Conservation (phyloP, 768 basidiomycete species). For the Mycena capillaripes region DNA sequence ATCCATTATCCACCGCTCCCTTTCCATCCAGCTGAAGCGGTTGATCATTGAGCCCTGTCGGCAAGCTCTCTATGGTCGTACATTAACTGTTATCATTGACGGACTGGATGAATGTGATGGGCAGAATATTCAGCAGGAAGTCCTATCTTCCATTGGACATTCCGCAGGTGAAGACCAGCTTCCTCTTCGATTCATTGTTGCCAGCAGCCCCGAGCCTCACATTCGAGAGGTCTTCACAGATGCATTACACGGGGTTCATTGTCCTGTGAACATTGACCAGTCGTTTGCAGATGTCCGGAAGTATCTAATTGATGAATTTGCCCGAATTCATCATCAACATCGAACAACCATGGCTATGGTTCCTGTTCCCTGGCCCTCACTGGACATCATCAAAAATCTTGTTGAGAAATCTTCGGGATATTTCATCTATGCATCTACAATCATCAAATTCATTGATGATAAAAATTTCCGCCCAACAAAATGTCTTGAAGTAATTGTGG, state of each 20-base stretch:
- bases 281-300: neutral
- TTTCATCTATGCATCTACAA: neutral
- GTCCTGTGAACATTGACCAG: neutral
- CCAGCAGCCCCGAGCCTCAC: neutral
- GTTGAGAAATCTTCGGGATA: neutral
- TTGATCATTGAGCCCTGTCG: neutral
- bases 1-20: neutral
- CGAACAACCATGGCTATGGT: neutral
- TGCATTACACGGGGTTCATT: neutral
- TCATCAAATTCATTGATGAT: neutral
- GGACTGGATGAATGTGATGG: neutral
- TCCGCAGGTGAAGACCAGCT: neutral
- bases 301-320: neutral
- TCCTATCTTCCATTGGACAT: neutral
- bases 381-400: neutral
- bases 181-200: neutral
- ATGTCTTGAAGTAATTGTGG: neutral
- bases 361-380: neutral
- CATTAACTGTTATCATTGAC: neutral
- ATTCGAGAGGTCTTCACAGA: neutral
- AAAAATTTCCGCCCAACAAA: neutral
- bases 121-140: neutral
- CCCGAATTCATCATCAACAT: neutral
- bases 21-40: neutral
- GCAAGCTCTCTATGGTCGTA: neutral